Percentiles rank a stretch among this genome's conserved stretches.
Conservation (phyloP, 2,329 filamentous ascomycete genomes). For the Colletotrichum salicis region DNA sequence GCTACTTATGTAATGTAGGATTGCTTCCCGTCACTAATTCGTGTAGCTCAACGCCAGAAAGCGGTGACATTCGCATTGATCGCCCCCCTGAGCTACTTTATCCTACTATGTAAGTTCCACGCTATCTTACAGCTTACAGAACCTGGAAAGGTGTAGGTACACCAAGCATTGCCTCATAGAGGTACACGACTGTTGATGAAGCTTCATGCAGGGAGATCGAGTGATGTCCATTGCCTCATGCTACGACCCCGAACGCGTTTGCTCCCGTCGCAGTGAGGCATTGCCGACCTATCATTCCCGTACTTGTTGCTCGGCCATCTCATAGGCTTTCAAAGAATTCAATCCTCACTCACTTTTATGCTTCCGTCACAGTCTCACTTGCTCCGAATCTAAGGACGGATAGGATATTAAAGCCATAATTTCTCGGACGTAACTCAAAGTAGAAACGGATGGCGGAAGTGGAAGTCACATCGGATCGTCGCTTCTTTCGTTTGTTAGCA, state of each 20-base stretch:
- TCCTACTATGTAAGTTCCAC: background rate
- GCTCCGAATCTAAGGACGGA: background rate
- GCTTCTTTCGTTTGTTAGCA: background rate
- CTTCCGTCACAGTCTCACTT: background rate
- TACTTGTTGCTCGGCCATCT: background rate
- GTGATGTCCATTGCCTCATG: constrained; percentile 23
- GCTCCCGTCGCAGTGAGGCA: no score
- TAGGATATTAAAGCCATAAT: background rate
- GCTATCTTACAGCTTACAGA: background rate
- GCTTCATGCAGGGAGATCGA: background rate
- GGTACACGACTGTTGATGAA: background rate
- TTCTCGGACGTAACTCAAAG: background rate
- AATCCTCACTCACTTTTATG: background rate
- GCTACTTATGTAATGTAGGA: background rate
- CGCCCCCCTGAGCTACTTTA: background rate
- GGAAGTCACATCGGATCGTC: background rate
- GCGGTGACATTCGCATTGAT: background rate
- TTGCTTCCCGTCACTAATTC: background rate
- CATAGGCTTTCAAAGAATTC: background rate
- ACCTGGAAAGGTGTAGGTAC: background rate
- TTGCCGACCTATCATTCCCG: no score
- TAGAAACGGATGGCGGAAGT: background rate
- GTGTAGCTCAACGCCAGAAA: background rate
- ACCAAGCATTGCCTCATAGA: constrained; percentile 3
- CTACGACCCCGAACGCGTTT: constrained; percentile 19